These are phyloP conservation scores for Areca catechu DNA, from an alignment of 176 grass and related monocot species.

Conservation along the genomic window DNA sequence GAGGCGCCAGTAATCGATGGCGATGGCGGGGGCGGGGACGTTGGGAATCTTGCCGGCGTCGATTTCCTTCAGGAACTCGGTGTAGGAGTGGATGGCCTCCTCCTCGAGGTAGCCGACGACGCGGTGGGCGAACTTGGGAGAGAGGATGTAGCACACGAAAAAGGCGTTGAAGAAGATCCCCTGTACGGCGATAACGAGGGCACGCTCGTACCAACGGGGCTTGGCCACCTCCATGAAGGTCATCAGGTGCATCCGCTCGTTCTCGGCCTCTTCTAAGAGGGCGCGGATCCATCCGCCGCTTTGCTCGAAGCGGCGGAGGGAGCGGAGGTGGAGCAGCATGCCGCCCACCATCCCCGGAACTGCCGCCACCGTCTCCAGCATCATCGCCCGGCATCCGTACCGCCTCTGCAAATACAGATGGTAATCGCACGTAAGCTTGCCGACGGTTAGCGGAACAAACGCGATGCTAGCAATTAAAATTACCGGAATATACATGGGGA, in stretches of 20 bases:
- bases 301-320: slow-evolving; percentile 13
- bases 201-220: slow-evolving; percentile 15
- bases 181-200: slow-evolving; percentile 8
- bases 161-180: slow-evolving; percentile 14
- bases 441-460: no score
- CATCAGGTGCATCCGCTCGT: slow-evolving; percentile 19
- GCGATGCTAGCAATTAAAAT: no score
- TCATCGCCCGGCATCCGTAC: slow-evolving; percentile 6
- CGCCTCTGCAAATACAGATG: background rate
- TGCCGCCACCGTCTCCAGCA: slow-evolving; percentile 14
- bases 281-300: slow-evolving; percentile 16
- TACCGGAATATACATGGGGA: no score
- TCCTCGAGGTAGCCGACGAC: slow-evolving; percentile 13
- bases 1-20: slow-evolving; percentile 13
- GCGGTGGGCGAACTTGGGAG: slow-evolving; percentile 15
- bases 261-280: slow-evolving; percentile 13
- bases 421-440: no score
- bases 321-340: slow-evolving; percentile 12
- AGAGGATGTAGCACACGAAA: slow-evolving; percentile 8
- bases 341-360: slow-evolving; percentile 15
- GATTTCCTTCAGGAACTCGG: slow-evolving; percentile 6
- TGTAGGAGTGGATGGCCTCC: slow-evolving; percentile 19
- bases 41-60: slow-evolving; percentile 8
- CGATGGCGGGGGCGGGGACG: slow-evolving; percentile 13
- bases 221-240: slow-evolving; percentile 15